Conservation (phyloP, 495 filamentous ascomycete genomes). For the Neurospora sp. region DNA sequence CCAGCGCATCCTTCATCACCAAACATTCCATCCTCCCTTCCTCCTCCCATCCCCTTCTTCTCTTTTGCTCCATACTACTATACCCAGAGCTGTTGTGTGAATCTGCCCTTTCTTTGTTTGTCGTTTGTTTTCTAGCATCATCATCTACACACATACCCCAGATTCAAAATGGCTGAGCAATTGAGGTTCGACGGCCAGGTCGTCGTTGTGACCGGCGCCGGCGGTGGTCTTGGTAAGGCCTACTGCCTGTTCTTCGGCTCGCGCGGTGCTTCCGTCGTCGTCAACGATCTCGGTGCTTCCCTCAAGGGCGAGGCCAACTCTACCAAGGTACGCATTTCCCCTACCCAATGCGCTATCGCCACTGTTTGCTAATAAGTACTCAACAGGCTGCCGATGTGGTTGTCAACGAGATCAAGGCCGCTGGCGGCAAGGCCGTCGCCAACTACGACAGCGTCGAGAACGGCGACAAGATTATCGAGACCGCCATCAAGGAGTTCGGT, state of each 20-base stretch:
- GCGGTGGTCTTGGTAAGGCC: constrained; percentile 86
- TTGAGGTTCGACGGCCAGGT: constrained; percentile 94
- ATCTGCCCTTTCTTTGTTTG: background rate
- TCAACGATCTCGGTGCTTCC: constrained; percentile 91
- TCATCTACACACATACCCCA: constrained; percentile 15
- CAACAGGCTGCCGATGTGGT: constrained; percentile 84
- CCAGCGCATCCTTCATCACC: constrained; percentile 2
- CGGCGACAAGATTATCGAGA: constrained; percentile 92
- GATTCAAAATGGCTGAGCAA: constrained; percentile 54
- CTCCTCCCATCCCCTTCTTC: background rate
- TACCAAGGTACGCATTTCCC: constrained; percentile 50
- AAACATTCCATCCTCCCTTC: background rate
- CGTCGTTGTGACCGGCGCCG: constrained; percentile 92
- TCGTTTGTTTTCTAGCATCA: background rate
- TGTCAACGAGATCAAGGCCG: constrained; percentile 84
- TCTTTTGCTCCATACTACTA: constrained; percentile 3
- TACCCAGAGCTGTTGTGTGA: background rate
- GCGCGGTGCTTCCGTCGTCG: constrained; percentile 89
- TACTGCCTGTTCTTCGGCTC: constrained; percentile 89
- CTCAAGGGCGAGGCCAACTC: constrained; percentile 92
- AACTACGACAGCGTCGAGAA: constrained; percentile 97
- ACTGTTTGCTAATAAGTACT: constrained; percentile 8
- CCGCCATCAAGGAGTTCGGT: constrained; percentile 85
- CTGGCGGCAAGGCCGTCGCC: constrained; percentile 91
- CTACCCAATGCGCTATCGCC: background rate